Evolutionary conservation across 169 alveolate genomes (phyloP).

Genomic region (Eimeria maxima): DNA sequence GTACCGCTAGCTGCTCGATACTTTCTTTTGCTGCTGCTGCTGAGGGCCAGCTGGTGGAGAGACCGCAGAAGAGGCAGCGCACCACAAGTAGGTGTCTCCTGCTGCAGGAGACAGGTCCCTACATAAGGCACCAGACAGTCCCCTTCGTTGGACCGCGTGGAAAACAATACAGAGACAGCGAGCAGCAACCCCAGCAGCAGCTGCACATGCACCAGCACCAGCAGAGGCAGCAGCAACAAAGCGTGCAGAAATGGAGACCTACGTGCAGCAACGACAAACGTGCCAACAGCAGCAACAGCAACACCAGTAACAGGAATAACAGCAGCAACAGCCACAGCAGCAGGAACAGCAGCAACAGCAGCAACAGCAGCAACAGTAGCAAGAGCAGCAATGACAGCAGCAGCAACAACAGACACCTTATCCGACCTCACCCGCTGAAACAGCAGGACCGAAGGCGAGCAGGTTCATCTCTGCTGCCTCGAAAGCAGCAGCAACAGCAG

Average conservation of each 20-base stretch:
- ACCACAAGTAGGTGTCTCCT: not conserved
- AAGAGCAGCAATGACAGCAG: not conserved
- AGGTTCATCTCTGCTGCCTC: not conserved
- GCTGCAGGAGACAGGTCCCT: not conserved
- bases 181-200: conserved; percentile 18
- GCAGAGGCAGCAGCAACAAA: not conserved
- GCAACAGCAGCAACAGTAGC: conserved; percentile 39
- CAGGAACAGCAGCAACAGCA: not conserved
- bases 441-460: not conserved
- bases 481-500: not conserved
- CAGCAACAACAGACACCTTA: not conserved
- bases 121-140: not conserved
- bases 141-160: not conserved
- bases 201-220: not conserved
- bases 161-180: not conserved
- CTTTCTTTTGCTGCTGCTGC: not conserved
- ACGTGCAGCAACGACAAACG: not conserved
- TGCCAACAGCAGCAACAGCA: not conserved
- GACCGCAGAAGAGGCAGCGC: not conserved
- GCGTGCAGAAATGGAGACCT: not conserved
- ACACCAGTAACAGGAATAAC: not conserved
- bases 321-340: no score
- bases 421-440: not conserved
- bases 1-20: not conserved
- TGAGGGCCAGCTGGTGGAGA: not conserved